These are phyloP conservation scores for Cladophialophora chaetospira DNA, from an alignment of 2,329 filamentous ascomycete species.

Conservation along the genomic window DNA sequence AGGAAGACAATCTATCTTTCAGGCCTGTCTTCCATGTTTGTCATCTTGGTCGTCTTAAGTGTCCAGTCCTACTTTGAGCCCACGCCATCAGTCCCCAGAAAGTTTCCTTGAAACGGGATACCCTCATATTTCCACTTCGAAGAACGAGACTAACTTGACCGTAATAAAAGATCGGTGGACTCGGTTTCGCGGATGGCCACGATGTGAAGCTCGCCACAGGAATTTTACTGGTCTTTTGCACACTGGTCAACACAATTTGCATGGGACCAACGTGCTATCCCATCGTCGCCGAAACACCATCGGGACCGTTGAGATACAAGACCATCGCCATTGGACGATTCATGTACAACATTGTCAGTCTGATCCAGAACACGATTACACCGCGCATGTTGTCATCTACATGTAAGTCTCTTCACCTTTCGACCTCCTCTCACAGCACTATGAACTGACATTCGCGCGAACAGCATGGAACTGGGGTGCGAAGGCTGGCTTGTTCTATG, in stretches of 20 bases:
- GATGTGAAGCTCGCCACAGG: conserved; percentile 19
- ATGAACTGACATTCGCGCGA: not conserved
- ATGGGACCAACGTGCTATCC: conserved; percentile 59
- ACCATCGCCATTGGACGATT: conserved; percentile 57
- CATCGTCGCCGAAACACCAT: conserved; percentile 56
- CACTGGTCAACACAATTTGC: conserved; percentile 57
- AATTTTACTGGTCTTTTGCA: conserved; percentile 41
- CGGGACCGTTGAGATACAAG: conserved; percentile 56
- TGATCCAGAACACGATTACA: conserved; percentile 46
- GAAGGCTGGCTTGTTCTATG: conserved; percentile 40
- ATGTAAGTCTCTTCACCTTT: conserved; percentile 38
- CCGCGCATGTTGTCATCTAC: conserved; percentile 35
- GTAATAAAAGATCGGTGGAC: conserved; percentile 42
- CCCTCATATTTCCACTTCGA: no score
- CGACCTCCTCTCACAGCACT: not conserved
- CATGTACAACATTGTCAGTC: conserved; percentile 53
- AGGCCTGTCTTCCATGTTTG: conserved; percentile 44
- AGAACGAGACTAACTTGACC: no score
- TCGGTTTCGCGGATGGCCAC: conserved; percentile 33
- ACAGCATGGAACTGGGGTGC: conserved; percentile 39
- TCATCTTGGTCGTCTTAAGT: conserved; percentile 40
- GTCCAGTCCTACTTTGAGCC: no score
- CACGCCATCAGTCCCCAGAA: no score
- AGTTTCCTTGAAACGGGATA: no score
- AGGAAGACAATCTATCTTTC: conserved; percentile 46